Percentiles rank a stretch among this genome's conserved stretches.
These are phyloP conservation scores for Allomyces arbusculus DNA, from an alignment of 192 early-diverging fungal genomes.

Conservation along the genomic window DNA sequence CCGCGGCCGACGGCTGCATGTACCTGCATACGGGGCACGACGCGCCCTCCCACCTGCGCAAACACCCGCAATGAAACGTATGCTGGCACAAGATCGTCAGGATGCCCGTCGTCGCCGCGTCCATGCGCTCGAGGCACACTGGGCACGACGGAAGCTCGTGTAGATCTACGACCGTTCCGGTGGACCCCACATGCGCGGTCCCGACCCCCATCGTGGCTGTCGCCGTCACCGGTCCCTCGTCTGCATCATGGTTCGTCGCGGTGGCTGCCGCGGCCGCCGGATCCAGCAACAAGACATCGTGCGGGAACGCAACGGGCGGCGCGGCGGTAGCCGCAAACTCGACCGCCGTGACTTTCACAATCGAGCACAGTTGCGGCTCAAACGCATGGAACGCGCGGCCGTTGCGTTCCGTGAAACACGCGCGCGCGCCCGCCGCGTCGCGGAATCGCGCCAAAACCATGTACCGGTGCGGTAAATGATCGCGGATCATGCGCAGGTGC, in stretches of 20 bases:
- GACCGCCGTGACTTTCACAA: conserved; percentile 58
- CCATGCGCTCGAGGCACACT: conserved; percentile 91
- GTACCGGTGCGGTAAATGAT: conserved; percentile 66
- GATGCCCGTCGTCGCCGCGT: conserved; percentile 67
- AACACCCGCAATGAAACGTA: conserved; percentile 80
- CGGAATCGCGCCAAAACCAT: conserved; percentile 73
- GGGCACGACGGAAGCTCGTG: conserved; percentile 83
- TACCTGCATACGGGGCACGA: conserved; percentile 87
- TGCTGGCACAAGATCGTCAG: conserved; percentile 87
- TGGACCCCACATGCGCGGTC: not conserved
- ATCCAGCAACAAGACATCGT: conserved; percentile 2
- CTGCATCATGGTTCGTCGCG: not conserved
- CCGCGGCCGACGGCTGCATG: conserved; percentile 22
- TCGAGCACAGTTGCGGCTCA: conserved; percentile 41
- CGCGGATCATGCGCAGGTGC: conserved; percentile 58
- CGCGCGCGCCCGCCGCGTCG: conserved; percentile 23
- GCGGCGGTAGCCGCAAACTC: conserved; percentile 36
- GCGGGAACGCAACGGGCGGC: conserved; percentile 38
- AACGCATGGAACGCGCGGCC: conserved; percentile 67
- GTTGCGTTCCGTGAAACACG: conserved; percentile 61
- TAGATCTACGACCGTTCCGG: conserved; percentile 1
- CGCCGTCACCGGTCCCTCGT: no score
- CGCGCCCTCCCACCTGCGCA: conserved; percentile 77
- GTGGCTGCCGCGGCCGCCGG: not conserved
- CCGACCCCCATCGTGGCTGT: no score